Base-by-base conservation (phyloP, 148 eudicot species). In the Diospyros kaki region DNA sequence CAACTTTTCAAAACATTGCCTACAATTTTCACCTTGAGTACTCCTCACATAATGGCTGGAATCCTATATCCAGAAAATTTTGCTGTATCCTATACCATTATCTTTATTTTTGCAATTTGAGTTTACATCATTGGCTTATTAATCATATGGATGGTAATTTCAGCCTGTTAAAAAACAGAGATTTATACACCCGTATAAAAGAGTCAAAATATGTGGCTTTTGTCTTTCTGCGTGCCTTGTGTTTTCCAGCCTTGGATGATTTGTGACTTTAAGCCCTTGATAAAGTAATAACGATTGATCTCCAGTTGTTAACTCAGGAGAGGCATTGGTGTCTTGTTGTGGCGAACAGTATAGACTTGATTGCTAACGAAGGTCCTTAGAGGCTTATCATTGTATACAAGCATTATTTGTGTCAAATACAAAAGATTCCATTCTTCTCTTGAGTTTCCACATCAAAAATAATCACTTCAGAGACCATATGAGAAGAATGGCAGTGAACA, bases 31-130 rank as follows among this genome's bases (percentile, higher is more conserved):
- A 66, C 69, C n/a, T n/a, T 28, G 71, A 62, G 39, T 68, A 15
- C 50, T 51, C 71, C n/a, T 68, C 56, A 54, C 56, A 68, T 18
- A 68, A 10, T 41, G 13, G 69, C 69, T 44, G 51, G 3, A 68
- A 48, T 13, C 52, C 52, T 39, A 17, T 0, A 14, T 28, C 28
- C 28, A 28, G 28, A 28, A 28, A 28, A 28, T 67, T 46, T 67
- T 12, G 43, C n/a, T 42, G 52, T 68, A 50, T 68, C 55, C 38
- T 14, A 28, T 58, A 18, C 58, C 12, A 9, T 51, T 51, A 48
- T 5, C 28, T 38, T 50, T 13, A 48, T 28, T 10, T 45, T 45
- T 66, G 15, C 4, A 52, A 15, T 50, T 10, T 2, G 28, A 5
- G 28, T 68, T 2, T 28, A 50, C 42, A 68, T 68, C 13, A 50